These are phyloP conservation scores for Cladosporium sphaerospermum DNA, from an alignment of 2,329 filamentous ascomycete genomes.

Conservation along the genomic window DNA sequence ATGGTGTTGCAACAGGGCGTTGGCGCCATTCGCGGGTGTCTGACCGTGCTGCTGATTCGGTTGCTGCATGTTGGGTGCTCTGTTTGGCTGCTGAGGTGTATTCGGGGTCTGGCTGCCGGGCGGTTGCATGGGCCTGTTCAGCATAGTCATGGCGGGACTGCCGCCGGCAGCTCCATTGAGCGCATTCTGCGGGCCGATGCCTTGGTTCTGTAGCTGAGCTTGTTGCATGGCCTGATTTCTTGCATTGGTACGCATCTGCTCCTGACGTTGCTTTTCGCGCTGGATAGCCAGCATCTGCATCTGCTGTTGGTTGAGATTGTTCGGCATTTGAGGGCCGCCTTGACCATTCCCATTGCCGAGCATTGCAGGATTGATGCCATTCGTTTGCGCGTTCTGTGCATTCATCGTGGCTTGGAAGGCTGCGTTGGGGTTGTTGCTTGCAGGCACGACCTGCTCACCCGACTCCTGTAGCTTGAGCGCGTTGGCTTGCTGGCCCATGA, in stretches of 20 bases:
- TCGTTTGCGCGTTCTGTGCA: slow-evolving; percentile 15
- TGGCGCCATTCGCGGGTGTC: slow-evolving; percentile 21
- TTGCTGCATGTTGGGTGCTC: slow-evolving; percentile 12
- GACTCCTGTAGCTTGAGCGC: slow-evolving; percentile 56
- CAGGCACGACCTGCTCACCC: slow-evolving; percentile 58
- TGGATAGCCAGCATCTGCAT: slow-evolving; percentile 33
- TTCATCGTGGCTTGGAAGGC: slow-evolving; percentile 27
- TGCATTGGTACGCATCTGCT: slow-evolving; percentile 32
- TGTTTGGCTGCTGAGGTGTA: slow-evolving; percentile 28
- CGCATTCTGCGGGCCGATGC: slow-evolving; percentile 38
- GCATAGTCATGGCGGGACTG: slow-evolving; percentile 44
- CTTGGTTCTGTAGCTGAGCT: slow-evolving; percentile 40
- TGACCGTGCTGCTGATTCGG: slow-evolving; percentile 21
- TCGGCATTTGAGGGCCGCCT: slow-evolving; percentile 8
- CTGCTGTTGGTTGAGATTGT: slow-evolving; percentile 17
- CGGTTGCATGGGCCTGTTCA: slow-evolving; percentile 43
- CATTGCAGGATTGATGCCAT: slow-evolving; percentile 31
- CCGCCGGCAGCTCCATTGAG: slow-evolving; percentile 28
- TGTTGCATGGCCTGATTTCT: slow-evolving; percentile 37
- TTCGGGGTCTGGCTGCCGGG: slow-evolving; percentile 34
- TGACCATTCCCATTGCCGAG: slow-evolving; percentile 24
- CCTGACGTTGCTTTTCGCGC: slow-evolving; percentile 28
- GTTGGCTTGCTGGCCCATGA: slow-evolving; percentile 56
- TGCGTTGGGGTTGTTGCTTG: slow-evolving; percentile 47
- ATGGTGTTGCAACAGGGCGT: slow-evolving; percentile 25